phyloP scores from a whole-genome alignment of 495 filamentous ascomycete species.

The Parathielavia appendiculata region DNA sequence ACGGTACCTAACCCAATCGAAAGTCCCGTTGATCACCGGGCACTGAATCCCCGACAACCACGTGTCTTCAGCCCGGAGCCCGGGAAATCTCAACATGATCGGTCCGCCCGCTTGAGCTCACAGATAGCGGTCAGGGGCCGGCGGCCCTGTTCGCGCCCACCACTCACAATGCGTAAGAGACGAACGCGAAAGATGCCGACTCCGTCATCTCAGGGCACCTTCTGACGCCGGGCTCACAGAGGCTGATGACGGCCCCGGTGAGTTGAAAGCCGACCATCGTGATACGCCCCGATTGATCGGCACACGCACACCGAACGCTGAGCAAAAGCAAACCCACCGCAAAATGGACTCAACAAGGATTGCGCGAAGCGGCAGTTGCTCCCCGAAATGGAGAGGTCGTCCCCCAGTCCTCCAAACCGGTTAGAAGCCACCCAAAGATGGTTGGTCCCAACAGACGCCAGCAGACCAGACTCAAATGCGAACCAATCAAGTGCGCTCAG shows the following conservation, averaged over 20 bases:
- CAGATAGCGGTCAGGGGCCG: constrained; percentile 7
- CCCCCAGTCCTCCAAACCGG: neutral
- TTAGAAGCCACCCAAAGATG: neutral
- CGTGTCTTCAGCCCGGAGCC: constrained; percentile 11
- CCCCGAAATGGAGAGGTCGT: constrained; percentile 1
- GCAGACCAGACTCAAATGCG: neutral
- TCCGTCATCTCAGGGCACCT: neutral
- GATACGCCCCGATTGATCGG: neutral
- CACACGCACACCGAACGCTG: neutral
- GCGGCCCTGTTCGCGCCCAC: neutral
- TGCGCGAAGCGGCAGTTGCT: constrained; percentile 2
- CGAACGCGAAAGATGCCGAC: neutral
- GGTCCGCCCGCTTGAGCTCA: constrained; percentile 1
- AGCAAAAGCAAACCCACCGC: neutral
- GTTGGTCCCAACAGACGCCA: neutral
- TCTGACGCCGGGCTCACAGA: too few relatives aligned
- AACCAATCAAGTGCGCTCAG: too few relatives aligned
- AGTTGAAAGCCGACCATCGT: too few relatives aligned
- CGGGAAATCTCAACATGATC: constrained; percentile 9
- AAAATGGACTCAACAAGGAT: neutral
- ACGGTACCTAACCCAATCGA: neutral
- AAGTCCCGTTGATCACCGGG: neutral
- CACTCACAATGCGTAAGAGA: neutral
- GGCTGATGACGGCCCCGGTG: too few relatives aligned
- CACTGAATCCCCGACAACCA: constrained; percentile 8